Base-by-base conservation (phyloP, 768 basidiomycete genomes). In the Asterophora lycoperdoides region DNA sequence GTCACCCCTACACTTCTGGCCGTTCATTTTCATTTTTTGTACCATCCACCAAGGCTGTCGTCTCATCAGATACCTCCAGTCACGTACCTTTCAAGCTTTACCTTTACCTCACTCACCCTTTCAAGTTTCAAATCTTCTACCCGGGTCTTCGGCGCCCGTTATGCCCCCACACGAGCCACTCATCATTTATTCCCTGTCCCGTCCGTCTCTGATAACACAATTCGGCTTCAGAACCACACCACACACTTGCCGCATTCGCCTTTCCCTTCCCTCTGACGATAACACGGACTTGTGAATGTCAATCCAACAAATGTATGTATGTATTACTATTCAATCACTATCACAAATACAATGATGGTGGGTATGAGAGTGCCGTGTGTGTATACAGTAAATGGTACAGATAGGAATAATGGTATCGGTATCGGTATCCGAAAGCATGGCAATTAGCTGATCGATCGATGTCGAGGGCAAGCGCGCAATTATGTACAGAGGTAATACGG, bases 251-350 rank as follows among this genome's bases (percentile, higher is more conserved):
- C 20, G 26, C 10, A 20, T 26, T 51, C 49, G 40, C 17, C 28
- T 23, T 33, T 33, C 20, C 46, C 42, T 15, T 51, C 41, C 18
- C 44, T 49, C 29, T 50, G 35, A 42, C 51, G 49, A 48, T 26
- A 49, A 23, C 41, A 42, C 41, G 50, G 57, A 56, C 54, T 35
- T 38, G 41, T 38, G 42, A 44, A 44, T 49, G 49, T 53, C 49
- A 48, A 53, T 38, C 40, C 41, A 46, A 37, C 51, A 46, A 56
- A 56, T 49, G 47, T 57, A 59, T 62, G 59, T 62, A 62, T 62
- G 61, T 60, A 62, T 57, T 56, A 60, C 57, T 60, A 57, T 60
- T 39, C 46, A 55, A 46, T 52, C 13, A 43, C 49, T 51, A 51
- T 44, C 42, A 17, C 44, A 44, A 43, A 43, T 17, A 49, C n/a